Conservation (phyloP, 257 asterid species). For the Oldenlandia corymbosa region DNA sequence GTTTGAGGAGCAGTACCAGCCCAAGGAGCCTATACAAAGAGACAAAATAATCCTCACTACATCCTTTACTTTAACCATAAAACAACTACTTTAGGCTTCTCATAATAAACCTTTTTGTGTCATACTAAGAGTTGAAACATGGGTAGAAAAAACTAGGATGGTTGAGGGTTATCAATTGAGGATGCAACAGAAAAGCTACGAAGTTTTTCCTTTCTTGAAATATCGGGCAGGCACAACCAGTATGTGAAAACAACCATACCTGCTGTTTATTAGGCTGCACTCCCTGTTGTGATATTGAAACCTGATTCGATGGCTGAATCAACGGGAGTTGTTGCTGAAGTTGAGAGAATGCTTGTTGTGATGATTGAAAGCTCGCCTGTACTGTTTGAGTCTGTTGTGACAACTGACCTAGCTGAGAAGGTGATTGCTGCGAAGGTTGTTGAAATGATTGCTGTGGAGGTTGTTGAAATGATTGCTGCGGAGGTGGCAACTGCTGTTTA, state of each 20-base stretch:
- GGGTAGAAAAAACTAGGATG: neutral
- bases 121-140: neutral
- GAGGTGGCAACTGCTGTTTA: too few species aligned
- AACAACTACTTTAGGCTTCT: neutral
- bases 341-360: conserved; percentile 78
- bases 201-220: too few species aligned
- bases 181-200: too few species aligned
- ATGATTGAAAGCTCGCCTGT: conserved; percentile 89
- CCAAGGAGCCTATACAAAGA: conserved; percentile 64
- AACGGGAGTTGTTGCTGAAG: conserved; percentile 87
- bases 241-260: conserved; percentile 45
- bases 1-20: conserved; percentile 45
- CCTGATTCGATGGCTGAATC: conserved; percentile 83
- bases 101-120: neutral
- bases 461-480: conserved; percentile 39
- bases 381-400: conserved; percentile 86
- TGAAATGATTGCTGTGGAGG: conserved; percentile 35
- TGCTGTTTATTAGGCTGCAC: conserved; percentile 52
- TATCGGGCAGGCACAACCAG: too few species aligned
- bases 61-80: neutral
- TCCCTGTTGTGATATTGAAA: conserved; percentile 62
- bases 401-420: conserved; percentile 82
- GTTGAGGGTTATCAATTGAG: too few species aligned
- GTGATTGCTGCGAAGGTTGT: conserved; percentile 46
- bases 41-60: conserved; percentile 1